Evolutionary conservation across 768 basidiomycete genomes (phyloP).

Genomic region (Suillus discolor): DNA sequence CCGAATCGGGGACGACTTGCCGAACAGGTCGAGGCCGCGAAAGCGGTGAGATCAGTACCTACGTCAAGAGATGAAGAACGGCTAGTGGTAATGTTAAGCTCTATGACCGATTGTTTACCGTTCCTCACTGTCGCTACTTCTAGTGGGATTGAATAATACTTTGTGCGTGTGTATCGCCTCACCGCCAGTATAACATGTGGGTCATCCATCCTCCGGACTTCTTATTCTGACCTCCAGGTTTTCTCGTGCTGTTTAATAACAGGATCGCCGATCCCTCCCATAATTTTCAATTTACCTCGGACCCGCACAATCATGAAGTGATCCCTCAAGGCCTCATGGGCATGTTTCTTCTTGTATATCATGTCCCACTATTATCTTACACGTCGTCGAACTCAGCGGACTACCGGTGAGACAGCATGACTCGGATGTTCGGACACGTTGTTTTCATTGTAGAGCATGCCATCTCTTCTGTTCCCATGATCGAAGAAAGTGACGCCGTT

Average conservation of each 20-base stretch:
- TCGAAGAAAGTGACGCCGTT: slow-evolving; percentile 24
- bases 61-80: slow-evolving; percentile 41
- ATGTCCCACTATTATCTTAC: slow-evolving; percentile 32
- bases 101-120: slow-evolving; percentile 18
- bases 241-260: slow-evolving; percentile 34
- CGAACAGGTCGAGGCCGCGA: slow-evolving; percentile 43
- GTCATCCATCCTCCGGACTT: slow-evolving; percentile 18
- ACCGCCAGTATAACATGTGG: slow-evolving; percentile 27
- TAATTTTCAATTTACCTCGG: slow-evolving; percentile 31
- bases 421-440: slow-evolving; percentile 32
- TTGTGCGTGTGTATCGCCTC: slow-evolving; percentile 22
- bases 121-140: slow-evolving; percentile 31
- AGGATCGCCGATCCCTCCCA: slow-evolving; percentile 32
- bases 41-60: slow-evolving; percentile 37
- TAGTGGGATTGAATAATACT: slow-evolving; percentile 46
- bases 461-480: slow-evolving; percentile 26
- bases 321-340: slow-evolving; percentile 24
- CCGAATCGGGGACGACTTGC: slow-evolving; percentile 49
- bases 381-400: slow-evolving; percentile 15
- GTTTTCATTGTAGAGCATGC: slow-evolving; percentile 31
- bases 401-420: slow-evolving; percentile 27
- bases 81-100: slow-evolving; percentile 45
- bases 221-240: slow-evolving; percentile 32
- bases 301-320: slow-evolving; percentile 29
- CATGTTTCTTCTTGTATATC: slow-evolving; percentile 26